phyloP scores from a whole-genome alignment of 2,329 filamentous ascomycete genomes.

The Curvularia eragrostidis region DNA sequence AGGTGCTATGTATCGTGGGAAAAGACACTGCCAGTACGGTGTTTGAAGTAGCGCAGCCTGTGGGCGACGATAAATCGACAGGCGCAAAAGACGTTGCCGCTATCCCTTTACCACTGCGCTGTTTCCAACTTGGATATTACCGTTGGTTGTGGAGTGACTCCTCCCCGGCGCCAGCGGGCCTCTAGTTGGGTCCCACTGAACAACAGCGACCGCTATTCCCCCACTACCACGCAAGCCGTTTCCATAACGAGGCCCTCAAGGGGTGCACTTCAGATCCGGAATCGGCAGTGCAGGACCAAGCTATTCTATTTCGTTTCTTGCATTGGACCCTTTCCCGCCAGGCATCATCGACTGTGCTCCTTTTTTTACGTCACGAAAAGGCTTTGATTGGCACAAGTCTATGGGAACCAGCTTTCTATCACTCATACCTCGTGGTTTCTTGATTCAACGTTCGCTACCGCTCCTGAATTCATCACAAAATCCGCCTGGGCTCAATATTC shows the following conservation, averaged over 20 bases:
- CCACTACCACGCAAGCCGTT: conserved; percentile 9
- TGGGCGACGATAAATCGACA: conserved; percentile 1
- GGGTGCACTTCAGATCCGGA: not conserved
- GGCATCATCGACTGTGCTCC: not conserved
- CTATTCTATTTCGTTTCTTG: not conserved
- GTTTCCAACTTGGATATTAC: conserved; percentile 5
- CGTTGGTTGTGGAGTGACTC: conserved; percentile 16
- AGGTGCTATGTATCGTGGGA: conserved; percentile 11
- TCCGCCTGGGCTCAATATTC: not conserved
- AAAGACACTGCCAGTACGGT: conserved; percentile 11
- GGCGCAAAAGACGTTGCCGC: not conserved
- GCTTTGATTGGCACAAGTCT: not conserved
- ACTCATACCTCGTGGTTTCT: not conserved
- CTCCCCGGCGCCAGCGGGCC: conserved; percentile 7
- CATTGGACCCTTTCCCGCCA: not conserved
- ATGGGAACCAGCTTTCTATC: not conserved
- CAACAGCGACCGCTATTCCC: conserved; percentile 4
- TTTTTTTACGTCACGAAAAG: not conserved
- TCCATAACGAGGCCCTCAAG: conserved; percentile 2
- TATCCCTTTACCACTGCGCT: conserved; percentile 17
- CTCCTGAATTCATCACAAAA: not conserved
- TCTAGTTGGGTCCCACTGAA: conserved; percentile 16
- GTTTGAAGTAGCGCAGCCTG: conserved; percentile 5
- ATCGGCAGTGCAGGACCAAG: not conserved
- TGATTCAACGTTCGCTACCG: not conserved